Evolutionary conservation across 2,329 filamentous ascomycete genomes (phyloP).

Genomic region (Cercospora sesami): DNA sequence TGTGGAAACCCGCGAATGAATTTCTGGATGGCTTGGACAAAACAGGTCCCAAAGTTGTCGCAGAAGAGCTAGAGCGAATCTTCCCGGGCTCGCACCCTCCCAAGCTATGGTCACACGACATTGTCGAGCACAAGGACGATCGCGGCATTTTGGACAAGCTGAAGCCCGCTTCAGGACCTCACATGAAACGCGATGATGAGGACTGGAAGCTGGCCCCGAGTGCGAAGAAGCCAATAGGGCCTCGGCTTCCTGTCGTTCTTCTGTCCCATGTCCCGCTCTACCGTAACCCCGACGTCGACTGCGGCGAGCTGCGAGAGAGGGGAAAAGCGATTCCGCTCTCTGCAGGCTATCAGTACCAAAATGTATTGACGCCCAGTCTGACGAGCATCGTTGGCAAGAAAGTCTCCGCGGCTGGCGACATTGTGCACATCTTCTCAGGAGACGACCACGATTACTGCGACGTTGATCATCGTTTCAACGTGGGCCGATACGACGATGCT

Average conservation of each 20-base stretch:
- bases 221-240: constrained; percentile 18
- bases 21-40: constrained; percentile 70
- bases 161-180: constrained; percentile 8
- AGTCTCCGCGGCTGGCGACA: constrained; percentile 63
- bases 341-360: constrained; percentile 92
- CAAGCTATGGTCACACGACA: constrained; percentile 38
- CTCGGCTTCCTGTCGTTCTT: constrained; percentile 79
- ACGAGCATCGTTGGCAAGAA: constrained; percentile 74
- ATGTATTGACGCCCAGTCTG: constrained; percentile 76
- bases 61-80: constrained; percentile 59
- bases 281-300: constrained; percentile 77
- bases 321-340: constrained; percentile 79
- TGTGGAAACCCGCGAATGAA: constrained; percentile 74
- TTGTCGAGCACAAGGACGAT: constrained; percentile 32
- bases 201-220: background rate
- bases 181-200: constrained; percentile 10
- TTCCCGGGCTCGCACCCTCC: constrained; percentile 42
- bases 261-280: constrained; percentile 91
- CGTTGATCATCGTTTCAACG: constrained; percentile 65
- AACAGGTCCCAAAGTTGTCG: constrained; percentile 66
- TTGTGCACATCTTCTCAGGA: constrained; percentile 85
- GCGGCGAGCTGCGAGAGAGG: constrained; percentile 80
- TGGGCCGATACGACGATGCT: constrained; percentile 26
- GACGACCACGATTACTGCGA: constrained; percentile 99
- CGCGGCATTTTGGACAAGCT: constrained; percentile 5